A percentile compares a stretch with the other conserved stretches of the same genome.
Conservation (phyloP, 2,329 filamentous ascomycete genomes). For the Cladophialophora immunda region DNA sequence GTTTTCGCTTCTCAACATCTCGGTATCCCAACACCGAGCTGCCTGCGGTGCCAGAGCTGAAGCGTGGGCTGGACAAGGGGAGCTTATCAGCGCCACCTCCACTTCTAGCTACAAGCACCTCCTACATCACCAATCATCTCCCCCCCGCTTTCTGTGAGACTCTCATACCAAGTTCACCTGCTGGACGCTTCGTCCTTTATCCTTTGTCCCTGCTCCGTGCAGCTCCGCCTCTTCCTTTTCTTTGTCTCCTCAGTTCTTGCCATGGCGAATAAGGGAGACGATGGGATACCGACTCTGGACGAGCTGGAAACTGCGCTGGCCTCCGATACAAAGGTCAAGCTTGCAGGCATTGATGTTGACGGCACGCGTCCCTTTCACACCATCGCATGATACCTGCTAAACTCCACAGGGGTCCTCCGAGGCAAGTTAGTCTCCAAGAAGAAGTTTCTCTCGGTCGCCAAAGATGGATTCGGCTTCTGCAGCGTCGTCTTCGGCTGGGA, state of each 20-base stretch:
- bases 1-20: not conserved
- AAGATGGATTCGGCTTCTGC: slow-evolving; percentile 88
- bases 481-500: slow-evolving; percentile 96
- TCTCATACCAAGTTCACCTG: slow-evolving; percentile 1
- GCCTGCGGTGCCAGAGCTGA: not conserved
- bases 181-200: slow-evolving; percentile 7
- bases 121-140: slow-evolving; percentile 14
- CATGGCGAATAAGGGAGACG: slow-evolving; percentile 31
- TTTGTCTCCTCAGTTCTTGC: slow-evolving; percentile 9
- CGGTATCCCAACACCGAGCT: slow-evolving; percentile 9
- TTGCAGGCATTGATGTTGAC: slow-evolving; percentile 87
- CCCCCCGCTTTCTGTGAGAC: slow-evolving; percentile 21
- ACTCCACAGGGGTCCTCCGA: slow-evolving; percentile 66
- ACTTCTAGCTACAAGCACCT: slow-evolving; percentile 2
- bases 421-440: slow-evolving; percentile 92
- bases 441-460: slow-evolving; percentile 86
- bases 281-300: slow-evolving; percentile 64
- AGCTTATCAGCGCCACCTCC: slow-evolving; percentile 18
- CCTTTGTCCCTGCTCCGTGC: slow-evolving; percentile 12
- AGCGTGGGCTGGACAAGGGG: not conserved
- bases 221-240: not conserved
- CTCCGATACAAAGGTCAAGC: slow-evolving; percentile 80
- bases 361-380: slow-evolving; percentile 53
- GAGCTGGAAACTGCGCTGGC: slow-evolving; percentile 72
- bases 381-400: slow-evolving; percentile 18